Evolutionary conservation across 768 basidiomycete genomes (phyloP).

Genomic region (Lactifluus piperatus): DNA sequence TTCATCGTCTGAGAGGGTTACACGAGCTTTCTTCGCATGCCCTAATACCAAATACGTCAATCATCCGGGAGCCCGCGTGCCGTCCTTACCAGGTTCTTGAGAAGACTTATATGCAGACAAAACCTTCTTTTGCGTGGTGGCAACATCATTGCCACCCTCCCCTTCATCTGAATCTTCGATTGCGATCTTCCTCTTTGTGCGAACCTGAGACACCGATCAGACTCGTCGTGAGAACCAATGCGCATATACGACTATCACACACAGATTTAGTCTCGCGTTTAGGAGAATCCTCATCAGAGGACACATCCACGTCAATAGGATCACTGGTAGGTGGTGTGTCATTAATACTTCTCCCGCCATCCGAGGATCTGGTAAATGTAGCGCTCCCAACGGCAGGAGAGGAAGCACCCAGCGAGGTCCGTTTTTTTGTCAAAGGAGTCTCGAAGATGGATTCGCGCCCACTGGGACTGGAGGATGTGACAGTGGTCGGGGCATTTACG

Average conservation of each 20-base stretch:
- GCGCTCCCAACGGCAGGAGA: constrained; percentile 35
- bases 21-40: constrained; percentile 52
- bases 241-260: not conserved
- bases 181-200: constrained; percentile 58
- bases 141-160: constrained; percentile 2
- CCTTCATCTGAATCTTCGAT: constrained; percentile 71
- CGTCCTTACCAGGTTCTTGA: constrained; percentile 7
- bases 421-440: constrained; percentile 18
- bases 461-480: constrained; percentile 15
- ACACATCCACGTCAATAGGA: constrained; percentile 67
- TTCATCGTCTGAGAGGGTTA: constrained; percentile 38
- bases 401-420: constrained; percentile 18
- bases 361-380: constrained; percentile 36
- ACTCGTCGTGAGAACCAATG: not conserved
- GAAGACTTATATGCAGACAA: constrained; percentile 19
- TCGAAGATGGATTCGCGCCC: constrained; percentile 19
- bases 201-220: not conserved
- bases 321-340: constrained; percentile 75
- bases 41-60: constrained; percentile 26
- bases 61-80: not conserved
- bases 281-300: constrained; percentile 40
- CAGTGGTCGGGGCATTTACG: not conserved
- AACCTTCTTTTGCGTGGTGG: not conserved
- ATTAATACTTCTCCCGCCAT: constrained; percentile 36
- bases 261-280: constrained; percentile 1